Base-by-base conservation (phyloP, 2,329 filamentous ascomycete genomes). In the Epichloe sp. region DNA sequence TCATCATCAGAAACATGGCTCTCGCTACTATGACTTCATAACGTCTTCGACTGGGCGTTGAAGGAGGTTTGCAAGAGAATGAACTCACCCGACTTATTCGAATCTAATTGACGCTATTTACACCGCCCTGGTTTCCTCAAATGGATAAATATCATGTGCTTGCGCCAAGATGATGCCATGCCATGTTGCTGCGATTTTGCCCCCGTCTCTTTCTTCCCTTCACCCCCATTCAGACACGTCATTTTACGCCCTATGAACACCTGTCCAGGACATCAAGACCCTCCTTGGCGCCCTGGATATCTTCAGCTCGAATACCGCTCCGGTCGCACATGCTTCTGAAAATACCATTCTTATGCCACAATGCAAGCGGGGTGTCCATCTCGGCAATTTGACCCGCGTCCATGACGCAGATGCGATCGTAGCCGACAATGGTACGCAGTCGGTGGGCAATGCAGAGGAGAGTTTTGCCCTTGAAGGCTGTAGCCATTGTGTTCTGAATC, bases 321-420 rank as follows among this genome's bases (percentile, higher is more conserved):
- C 86, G 75, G 44, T 95, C 88, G 63, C 90, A 95, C 90, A 95
- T 95, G 37, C 84, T 74, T 57, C 85, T 77, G 67, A 97, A 97
- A 50, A 96, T 89, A 0, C 87, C 86, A 10, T 78, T 81, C 45
- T 74, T 69, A 31, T 83, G 77, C 76, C 85, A 97, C 54, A 98
- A 71, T 43, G 72, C 75, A 42, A 85, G 62, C 2, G 93, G 93
- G 14, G 78, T 77, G 62, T 86, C 93, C 55, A 97, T 73, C 75
- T 97, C 90, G 0, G 86, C 88, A 62, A 98, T 96, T 15, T 71
- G 70, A 0, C 93, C 93, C 44, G 83, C 77, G 60, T 97, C 91
- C 90, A 98, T 95, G 59, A 98, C 93, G 61, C 89, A 91, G 63
- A 98, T 95, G 45, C 91, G 82, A 67, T 98, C 91, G 67, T 97